Conservation (phyloP, 1,139 yeast genomes). For the Pichia sp. region DNA sequence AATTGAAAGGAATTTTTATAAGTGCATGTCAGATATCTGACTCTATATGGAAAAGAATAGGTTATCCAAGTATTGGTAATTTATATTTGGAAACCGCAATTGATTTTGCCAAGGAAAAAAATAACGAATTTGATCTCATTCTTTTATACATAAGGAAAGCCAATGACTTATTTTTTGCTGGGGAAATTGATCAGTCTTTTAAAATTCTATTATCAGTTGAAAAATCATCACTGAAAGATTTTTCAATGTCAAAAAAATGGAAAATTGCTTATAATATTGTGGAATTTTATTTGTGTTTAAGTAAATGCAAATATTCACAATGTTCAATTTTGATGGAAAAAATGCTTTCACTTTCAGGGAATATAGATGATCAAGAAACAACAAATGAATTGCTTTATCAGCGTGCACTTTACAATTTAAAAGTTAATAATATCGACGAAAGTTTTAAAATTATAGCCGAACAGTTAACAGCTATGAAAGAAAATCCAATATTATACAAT, state of each 20-base stretch:
- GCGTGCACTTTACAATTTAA: constrained; percentile 1
- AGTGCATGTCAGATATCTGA: constrained; percentile 43
- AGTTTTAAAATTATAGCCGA: constrained; percentile 37
- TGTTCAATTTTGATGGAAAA: constrained; percentile 28
- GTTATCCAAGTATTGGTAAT: constrained; percentile 41
- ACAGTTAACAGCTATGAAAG: constrained; percentile 26
- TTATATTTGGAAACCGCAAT: constrained; percentile 43
- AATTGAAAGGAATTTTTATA: constrained; percentile 36
- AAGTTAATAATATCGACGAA: constrained; percentile 8
- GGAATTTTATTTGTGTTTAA: constrained; percentile 35
- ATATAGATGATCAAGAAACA: constrained; percentile 26
- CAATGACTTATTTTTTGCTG: constrained; percentile 33
- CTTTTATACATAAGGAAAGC: constrained; percentile 36
- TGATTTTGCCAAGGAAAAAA: constrained; percentile 29
- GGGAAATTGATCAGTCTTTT: constrained; percentile 38
- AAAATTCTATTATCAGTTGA: constrained; percentile 20
- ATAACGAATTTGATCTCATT: constrained; percentile 15
- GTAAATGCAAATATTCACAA: constrained; percentile 33
- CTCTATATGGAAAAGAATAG: constrained; percentile 48
- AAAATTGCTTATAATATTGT: constrained; percentile 36
- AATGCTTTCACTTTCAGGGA: constrained; percentile 22
- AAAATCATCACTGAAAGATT: constrained; percentile 23
- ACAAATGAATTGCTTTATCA: constrained; percentile 21
- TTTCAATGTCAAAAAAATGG: constrained; percentile 36
- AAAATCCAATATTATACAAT: constrained; percentile 31